Conservation (phyloP, 805 yeast species). For the Starmerella potacharoeniae region DNA sequence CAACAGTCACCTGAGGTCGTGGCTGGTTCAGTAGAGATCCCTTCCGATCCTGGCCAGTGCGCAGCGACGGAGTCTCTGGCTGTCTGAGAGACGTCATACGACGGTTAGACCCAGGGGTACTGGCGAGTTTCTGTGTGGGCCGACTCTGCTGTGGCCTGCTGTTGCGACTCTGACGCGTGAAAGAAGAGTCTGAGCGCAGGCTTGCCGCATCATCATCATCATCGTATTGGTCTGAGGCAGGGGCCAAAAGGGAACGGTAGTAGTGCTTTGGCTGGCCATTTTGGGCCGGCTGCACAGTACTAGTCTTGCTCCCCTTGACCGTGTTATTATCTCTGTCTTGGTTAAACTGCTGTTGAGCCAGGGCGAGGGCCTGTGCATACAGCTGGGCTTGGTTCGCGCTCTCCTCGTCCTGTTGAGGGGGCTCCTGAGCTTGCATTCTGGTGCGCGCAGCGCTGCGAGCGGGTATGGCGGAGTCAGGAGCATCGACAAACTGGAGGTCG, state of each 20-base stretch:
- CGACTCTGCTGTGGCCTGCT: background rate
- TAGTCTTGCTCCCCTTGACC: background rate
- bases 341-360: conserved; percentile 4
- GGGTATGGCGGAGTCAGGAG: conserved; percentile 8
- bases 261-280: background rate
- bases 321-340: background rate
- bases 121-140: background rate
- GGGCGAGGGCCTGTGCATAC: conserved; percentile 12
- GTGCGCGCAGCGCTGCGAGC: conserved; percentile 9
- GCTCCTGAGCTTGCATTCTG: background rate
- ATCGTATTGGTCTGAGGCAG: conserved; percentile 6
- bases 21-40: conserved; percentile 11
- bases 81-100: conserved; percentile 13
- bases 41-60: background rate
- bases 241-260: background rate
- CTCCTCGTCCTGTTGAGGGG: background rate
- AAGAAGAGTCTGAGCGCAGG: conserved; percentile 18
- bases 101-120: background rate
- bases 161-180: conserved; percentile 16
- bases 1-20: conserved; percentile 3
- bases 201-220: conserved; percentile 20
- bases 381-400: conserved; percentile 1
- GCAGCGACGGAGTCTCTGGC: conserved; percentile 8
- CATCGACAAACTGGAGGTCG: conserved; percentile 6
- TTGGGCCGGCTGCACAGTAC: background rate